These are phyloP conservation scores for Paracamarosporium sp. DNA, from an alignment of 2,329 filamentous ascomycete genomes.

Conservation along the genomic window DNA sequence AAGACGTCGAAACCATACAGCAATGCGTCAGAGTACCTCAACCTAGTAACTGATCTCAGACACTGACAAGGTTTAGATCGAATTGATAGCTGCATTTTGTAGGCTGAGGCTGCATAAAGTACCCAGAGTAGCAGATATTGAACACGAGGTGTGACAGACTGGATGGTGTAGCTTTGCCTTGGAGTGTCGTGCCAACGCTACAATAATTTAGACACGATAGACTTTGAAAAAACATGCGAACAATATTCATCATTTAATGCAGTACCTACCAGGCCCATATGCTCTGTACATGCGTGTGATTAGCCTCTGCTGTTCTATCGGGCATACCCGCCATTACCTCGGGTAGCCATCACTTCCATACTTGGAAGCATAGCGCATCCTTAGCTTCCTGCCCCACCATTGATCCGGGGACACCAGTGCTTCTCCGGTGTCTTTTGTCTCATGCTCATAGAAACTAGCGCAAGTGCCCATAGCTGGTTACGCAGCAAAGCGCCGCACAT, in stretches of 20 bases:
- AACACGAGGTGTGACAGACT: constrained; percentile 34
- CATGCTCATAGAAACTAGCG: not conserved
- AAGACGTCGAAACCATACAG: constrained; percentile 53
- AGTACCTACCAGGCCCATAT: not conserved
- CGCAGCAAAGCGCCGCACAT: not conserved
- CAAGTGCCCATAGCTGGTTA: not conserved
- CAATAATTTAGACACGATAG: not conserved
- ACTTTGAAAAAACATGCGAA: not conserved
- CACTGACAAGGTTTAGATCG: constrained; percentile 30
- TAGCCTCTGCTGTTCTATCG: not conserved
- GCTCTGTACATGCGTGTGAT: not conserved
- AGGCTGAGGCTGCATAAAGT: constrained; percentile 33
- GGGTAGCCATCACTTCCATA: not conserved
- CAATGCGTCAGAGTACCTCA: constrained; percentile 43
- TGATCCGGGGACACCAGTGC: constrained; percentile 14
- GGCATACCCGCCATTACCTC: not conserved
- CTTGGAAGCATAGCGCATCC: not conserved
- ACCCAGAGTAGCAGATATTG: constrained; percentile 40
- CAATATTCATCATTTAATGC: too few species aligned
- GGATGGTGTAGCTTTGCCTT: too few species aligned
- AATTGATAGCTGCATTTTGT: constrained; percentile 39
- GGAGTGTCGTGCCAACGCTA: too few species aligned
- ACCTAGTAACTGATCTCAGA: not conserved
- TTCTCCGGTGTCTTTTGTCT: constrained; percentile 4
- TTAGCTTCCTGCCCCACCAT: not conserved